Evolutionary conservation across 768 basidiomycete species (phyloP), one percentile per base, ranked within the genome.

Genomic region (Boletus reticuloceps): DNA sequence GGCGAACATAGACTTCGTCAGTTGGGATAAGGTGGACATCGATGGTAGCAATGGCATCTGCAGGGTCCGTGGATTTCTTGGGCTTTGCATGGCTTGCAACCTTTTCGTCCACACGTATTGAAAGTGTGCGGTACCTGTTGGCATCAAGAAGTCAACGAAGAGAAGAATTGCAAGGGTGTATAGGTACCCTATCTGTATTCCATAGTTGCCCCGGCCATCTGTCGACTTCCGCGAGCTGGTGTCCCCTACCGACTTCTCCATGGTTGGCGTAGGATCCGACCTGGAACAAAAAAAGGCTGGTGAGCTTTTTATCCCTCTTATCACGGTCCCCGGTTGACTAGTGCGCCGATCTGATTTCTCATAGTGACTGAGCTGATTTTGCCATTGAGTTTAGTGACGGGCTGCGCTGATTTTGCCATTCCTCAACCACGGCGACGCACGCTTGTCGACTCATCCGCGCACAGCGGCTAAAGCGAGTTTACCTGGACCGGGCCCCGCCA

Each of bases 11-110:
- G 31, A 79, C 73, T 0, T 81, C 74, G 16, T 80, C 74, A 1
- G 68, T 46, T 0, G 72, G 25, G 16, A 82, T 60, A 37, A 69
- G 68, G 58, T 84, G 82, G 52, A 77, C 78, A 50, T 84, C 80
- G 53, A 84, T 77, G 19, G 72, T 60, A 25, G 74, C 66, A 63
- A 81, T 73, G 51, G 70, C 72, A 55, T 73, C 64, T 5, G 72
- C 72, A 7, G 76, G 72, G 50, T 77, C 76, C 2, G 54, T 3
- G 1, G 64, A 58, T 27, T 59, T 55, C 47, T 58, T 62, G 6
- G 62, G 50, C 36, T 62, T 64, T 31, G 44, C 50, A 47, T 54
- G 56, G 17, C 45, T 45, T 29, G 43, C 56, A 9, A 66, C 55
- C 37, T 64, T 63, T 50, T 75, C 69, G 19, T 72, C 74, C 50